Evolutionary conservation across 108 stramenopile genomes (phyloP), one percentile per base, ranked within the genome.

Genomic region (Nitzschia sp.): DNA sequence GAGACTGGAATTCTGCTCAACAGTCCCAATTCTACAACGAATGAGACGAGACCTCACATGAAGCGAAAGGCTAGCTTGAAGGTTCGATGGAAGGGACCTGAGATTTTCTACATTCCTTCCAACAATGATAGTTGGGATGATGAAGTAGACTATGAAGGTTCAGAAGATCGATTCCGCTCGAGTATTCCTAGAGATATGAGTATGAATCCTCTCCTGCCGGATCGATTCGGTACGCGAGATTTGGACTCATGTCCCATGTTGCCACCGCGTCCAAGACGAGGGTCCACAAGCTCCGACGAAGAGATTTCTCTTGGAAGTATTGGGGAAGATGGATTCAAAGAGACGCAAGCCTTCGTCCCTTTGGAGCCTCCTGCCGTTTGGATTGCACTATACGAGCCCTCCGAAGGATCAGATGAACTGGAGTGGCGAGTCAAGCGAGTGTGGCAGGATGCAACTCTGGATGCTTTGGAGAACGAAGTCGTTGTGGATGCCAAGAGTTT

Each of bases 391-490:
- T 53, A 39, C 2, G 53, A 65, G 2, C 24, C 22, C 19, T 10
- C 10, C 10, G 65, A 65, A 52, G 38, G 52, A 24, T 48, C 46
- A 3, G 17, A 17, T 2, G 46, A 48, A 17, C 51, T 52, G 5
- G 42, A 53, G 1, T 65, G 65, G 65, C 50, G 65, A 17, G 65
- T 65, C 21, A 65, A 37, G 65, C 20, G 65, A 17, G 65, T 65
- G 10, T 65, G 65, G 65, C 51, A 53, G 26, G 21, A 53, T 22
- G n/a, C 24, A 5, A 39, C 15, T 10, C 65, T 65, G 12, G 65
- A 65, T 29, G 26, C 39, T 14, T 20, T 15, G 11, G 65, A 65
- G 21, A 52, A 34, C 10, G 65, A 65, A 5, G 26, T 22, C 2
- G 43, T 53, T 39, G 34, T 65, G 22, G 17, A 20, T 14, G 65